Conservation (phyloP, 345 rosid genomes). For the Murraya koenigii region DNA sequence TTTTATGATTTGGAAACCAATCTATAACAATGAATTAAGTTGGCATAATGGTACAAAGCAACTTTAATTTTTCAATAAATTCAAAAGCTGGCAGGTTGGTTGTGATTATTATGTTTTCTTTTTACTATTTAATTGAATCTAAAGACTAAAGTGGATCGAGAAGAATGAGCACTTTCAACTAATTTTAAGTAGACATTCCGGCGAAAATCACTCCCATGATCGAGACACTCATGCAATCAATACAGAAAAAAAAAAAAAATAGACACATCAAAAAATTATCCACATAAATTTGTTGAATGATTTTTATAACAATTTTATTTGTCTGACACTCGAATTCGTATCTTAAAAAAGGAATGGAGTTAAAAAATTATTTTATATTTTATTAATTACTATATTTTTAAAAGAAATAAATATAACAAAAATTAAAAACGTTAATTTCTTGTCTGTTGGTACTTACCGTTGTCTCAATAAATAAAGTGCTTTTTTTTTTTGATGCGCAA, state of each 20-base stretch:
- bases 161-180: no score
- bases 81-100: constrained; percentile 25
- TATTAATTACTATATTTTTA: no score
- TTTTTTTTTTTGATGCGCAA: no score
- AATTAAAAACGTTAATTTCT: no score
- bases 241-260: no score
- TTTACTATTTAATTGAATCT: constrained; percentile 8
- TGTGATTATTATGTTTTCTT: constrained; percentile 20
- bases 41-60: constrained; percentile 13
- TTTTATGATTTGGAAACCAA: background rate
- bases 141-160: background rate
- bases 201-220: background rate
- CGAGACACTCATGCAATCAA: background rate
- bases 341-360: background rate
- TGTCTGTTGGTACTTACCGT: background rate
- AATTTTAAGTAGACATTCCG: no score
- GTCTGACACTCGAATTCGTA: background rate
- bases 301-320: no score
- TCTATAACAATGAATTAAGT: background rate
- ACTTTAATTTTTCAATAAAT: constrained; percentile 11
- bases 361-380: no score
- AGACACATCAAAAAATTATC: background rate
- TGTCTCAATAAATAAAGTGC: no score
- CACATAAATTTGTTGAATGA: no score
- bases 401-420: no score